Evolutionary conservation across 2,329 filamentous ascomycete genomes (phyloP).

Genomic region (Fusarium sp.): DNA sequence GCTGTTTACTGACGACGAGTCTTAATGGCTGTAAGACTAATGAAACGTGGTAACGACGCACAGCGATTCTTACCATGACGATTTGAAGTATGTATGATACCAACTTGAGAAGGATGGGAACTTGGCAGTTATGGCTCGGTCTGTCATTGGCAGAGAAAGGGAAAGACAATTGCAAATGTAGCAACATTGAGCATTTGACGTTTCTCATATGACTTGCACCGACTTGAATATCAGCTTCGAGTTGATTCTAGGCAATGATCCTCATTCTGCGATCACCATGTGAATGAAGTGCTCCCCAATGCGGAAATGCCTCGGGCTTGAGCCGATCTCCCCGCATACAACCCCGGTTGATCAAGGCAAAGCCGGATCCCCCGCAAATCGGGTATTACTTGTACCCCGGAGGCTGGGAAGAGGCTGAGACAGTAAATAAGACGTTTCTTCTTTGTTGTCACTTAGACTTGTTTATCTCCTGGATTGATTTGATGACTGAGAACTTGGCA

Average conservation of each 20-base stretch:
- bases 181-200: conserved; percentile 2
- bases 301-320: conserved; percentile 49
- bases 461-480: neutral
- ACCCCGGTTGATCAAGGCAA: conserved; percentile 31
- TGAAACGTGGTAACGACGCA: conserved; percentile 17
- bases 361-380: conserved; percentile 23
- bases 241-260: neutral
- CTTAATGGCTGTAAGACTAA: conserved; percentile 32
- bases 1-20: neutral
- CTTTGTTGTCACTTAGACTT: neutral
- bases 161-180: conserved; percentile 10
- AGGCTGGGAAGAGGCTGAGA: neutral
- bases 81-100: conserved; percentile 42
- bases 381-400: neutral
- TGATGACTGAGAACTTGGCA: neutral
- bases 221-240: neutral
- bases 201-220: neutral
- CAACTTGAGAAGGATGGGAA: conserved; percentile 33
- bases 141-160: neutral
- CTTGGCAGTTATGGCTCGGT: neutral
- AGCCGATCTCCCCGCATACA: conserved; percentile 46
- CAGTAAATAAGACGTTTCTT: neutral
- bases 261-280: neutral
- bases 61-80: conserved; percentile 15
- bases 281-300: conserved; percentile 46